Evolutionary conservation across 1,284 basidiomycete species (phyloP).

Genomic region (Waitea zeae): DNA sequence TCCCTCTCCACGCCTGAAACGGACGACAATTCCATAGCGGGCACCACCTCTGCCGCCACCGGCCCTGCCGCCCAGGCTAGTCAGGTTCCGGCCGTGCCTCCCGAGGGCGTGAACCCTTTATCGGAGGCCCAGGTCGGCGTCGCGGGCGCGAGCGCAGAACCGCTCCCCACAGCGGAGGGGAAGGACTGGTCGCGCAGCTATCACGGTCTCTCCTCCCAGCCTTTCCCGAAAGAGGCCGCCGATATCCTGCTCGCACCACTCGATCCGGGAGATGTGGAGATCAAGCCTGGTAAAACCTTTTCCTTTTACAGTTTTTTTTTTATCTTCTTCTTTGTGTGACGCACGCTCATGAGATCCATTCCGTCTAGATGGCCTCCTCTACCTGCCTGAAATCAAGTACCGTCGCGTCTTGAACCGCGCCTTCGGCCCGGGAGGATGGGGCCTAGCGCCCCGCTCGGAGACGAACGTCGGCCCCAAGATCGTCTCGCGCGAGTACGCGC

Average conservation of each 20-base stretch:
- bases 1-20: too few relatives aligned
- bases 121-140: too few relatives aligned
- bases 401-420: slow-evolving; percentile 87
- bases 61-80: too few relatives aligned
- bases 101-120: too few relatives aligned
- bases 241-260: slow-evolving; percentile 65
- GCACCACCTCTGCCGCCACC: too few relatives aligned
- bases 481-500: slow-evolving; percentile 87
- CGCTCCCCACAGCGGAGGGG: too few relatives aligned
- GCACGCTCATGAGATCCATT: too few relatives aligned
- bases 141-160: too few relatives aligned
- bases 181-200: slow-evolving; percentile 87
- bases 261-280: slow-evolving; percentile 71
- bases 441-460: slow-evolving; percentile 84
- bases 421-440: slow-evolving; percentile 96
- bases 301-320: slow-evolving; percentile 1
- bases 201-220: slow-evolving; percentile 60
- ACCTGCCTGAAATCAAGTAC: slow-evolving; percentile 97
- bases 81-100: too few relatives aligned
- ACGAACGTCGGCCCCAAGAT: slow-evolving; percentile 81
- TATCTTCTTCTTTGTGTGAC: slow-evolving; percentile 1
- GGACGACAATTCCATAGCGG: too few relatives aligned
- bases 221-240: slow-evolving; percentile 66
- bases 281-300: slow-evolving; percentile 66
- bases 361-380: slow-evolving; percentile 72